Evolutionary conservation across 345 rosid genomes (phyloP).

Genomic region (Eucalyptus grandis): DNA sequence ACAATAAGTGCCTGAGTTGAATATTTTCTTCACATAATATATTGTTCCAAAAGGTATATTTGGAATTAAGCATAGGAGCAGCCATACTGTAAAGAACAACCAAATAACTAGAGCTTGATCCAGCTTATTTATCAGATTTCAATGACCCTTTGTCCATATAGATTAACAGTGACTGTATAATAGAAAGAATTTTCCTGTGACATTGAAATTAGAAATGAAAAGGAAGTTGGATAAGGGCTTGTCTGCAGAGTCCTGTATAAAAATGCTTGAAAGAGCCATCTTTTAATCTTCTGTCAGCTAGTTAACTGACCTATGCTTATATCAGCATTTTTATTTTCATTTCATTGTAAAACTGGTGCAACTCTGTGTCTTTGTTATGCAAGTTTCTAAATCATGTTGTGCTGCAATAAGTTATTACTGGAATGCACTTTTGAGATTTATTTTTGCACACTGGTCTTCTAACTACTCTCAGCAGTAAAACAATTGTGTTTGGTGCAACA

Average conservation of each 20-base stretch:
- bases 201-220: not conserved
- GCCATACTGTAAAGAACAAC: not conserved
- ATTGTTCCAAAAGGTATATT: not conserved
- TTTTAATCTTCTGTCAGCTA: not conserved
- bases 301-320: not conserved
- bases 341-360: not conserved
- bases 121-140: not conserved
- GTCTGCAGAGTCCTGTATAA: not conserved
- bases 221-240: not conserved
- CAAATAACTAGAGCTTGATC: not conserved
- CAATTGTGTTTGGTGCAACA: constrained; percentile 88
- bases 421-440: not conserved
- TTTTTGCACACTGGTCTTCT: constrained; percentile 77
- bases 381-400: not conserved
- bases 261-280: not conserved
- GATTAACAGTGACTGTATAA: not conserved
- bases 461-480: constrained; percentile 74
- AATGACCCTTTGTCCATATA: not conserved
- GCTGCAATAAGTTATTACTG: not conserved
- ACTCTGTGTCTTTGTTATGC: not conserved
- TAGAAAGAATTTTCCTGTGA: not conserved
- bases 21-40: not conserved
- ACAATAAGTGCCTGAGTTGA: constrained; percentile 90
- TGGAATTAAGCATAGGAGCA: not conserved
- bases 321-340: not conserved